Percentiles rank a stretch among this genome's conserved stretches.
These are phyloP conservation scores for Exobasidium cylindrosporum DNA, from an alignment of 1,284 basidiomycete species.

Conservation along the genomic window DNA sequence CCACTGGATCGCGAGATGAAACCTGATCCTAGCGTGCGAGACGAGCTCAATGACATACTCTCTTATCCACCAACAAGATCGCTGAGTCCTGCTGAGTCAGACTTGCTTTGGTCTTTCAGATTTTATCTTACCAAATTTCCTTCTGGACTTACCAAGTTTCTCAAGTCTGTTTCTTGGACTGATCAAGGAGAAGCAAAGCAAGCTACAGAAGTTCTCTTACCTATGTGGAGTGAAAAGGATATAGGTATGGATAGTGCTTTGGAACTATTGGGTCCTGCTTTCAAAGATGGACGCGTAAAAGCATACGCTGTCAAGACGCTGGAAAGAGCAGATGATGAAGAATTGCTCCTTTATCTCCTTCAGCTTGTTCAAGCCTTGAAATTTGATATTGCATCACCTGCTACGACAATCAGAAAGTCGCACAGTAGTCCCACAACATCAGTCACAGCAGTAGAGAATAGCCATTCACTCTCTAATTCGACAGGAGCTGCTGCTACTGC, in stretches of 20 bases:
- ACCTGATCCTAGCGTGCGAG: conserved; percentile 86
- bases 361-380: conserved; percentile 97
- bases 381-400: conserved; percentile 36
- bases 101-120: conserved; percentile 95
- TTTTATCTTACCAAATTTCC: conserved; percentile 91
- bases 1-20: conserved; percentile 93
- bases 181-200: conserved; percentile 95
- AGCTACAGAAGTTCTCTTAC: conserved; percentile 90
- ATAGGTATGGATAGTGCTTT: conserved; percentile 95
- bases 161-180: conserved; percentile 96
- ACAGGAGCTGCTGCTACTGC: not conserved
- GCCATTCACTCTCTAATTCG: too few species aligned
- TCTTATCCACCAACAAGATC: conserved; percentile 84
- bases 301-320: conserved; percentile 91
- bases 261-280: conserved; percentile 86
- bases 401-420: conserved; percentile 19
- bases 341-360: conserved; percentile 84
- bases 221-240: conserved; percentile 96
- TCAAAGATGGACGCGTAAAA: conserved; percentile 83
- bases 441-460: not conserved
- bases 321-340: conserved; percentile 88
- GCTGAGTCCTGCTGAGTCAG: conserved; percentile 86
- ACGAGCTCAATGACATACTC: conserved; percentile 81
- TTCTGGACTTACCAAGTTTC: conserved; percentile 86
- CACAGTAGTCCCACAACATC: conserved; percentile 7